Percentiles rank a stretch among this genome's conserved stretches.
phyloP scores from a whole-genome alignment of 208 protist species.

The Wallacemonas rigidus region DNA sequence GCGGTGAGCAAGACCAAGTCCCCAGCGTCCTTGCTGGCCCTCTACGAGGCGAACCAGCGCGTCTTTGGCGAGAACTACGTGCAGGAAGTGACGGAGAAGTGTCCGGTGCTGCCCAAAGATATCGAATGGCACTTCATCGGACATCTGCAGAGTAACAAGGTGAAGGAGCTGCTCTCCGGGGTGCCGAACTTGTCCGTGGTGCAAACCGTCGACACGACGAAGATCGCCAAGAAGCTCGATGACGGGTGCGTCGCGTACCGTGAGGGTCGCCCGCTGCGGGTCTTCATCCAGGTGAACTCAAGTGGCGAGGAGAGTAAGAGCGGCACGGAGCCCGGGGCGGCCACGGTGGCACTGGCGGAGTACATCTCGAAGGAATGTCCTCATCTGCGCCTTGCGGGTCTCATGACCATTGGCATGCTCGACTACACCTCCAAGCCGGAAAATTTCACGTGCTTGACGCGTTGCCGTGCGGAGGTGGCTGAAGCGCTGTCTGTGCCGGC shows the following conservation, averaged over 20 bases:
- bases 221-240: conserved; percentile 91
- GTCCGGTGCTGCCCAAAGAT: conserved; percentile 73
- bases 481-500: conserved; percentile 42
- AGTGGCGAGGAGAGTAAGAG: conserved; percentile 93
- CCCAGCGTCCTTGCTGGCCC: conserved; percentile 43
- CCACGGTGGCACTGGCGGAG: conserved; percentile 70
- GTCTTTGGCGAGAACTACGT: conserved; percentile 98
- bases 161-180: conserved; percentile 77
- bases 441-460: conserved; percentile 88
- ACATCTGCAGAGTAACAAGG: conserved; percentile 97
- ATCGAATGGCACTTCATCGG: conserved; percentile 98
- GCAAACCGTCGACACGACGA: conserved; percentile 92
- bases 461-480: conserved; percentile 69
- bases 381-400: conserved; percentile 82
- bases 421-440: conserved; percentile 73
- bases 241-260: conserved; percentile 66
- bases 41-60: conserved; percentile 73
- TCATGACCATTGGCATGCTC: conserved; percentile 97
- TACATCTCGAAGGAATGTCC: conserved; percentile 77
- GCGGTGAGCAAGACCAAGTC: conserved; percentile 89
- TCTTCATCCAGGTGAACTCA: conserved; percentile 96
- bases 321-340: conserved; percentile 73
- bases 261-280: conserved; percentile 54
- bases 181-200: conserved; percentile 74
- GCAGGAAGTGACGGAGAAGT: conserved; percentile 94